These are phyloP conservation scores for Colletotrichum godetiae DNA, from an alignment of 2,329 filamentous ascomycete species.

Conservation along the genomic window DNA sequence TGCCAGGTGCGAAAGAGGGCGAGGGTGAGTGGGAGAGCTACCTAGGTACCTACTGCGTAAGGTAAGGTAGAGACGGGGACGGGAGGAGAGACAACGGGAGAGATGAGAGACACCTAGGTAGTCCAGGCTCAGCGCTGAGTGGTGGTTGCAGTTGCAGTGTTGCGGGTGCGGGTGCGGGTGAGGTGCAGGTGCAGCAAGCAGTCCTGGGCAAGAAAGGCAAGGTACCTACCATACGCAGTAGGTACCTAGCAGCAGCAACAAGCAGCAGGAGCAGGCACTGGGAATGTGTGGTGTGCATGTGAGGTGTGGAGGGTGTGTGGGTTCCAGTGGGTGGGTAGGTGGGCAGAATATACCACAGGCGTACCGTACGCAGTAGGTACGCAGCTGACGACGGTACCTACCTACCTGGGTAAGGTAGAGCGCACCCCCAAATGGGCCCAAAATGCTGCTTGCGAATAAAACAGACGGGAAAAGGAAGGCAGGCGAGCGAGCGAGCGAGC, in stretches of 20 bases:
- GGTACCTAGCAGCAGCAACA: too few relatives aligned
- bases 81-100: background rate
- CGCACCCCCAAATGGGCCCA: background rate
- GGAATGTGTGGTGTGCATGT: constrained; percentile 19
- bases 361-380: background rate
- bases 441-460: background rate
- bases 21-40: background rate
- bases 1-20: background rate
- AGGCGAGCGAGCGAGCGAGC: too few relatives aligned
- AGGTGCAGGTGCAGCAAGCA: background rate
- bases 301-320: background rate
- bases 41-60: too few relatives aligned
- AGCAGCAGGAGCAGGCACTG: background rate
- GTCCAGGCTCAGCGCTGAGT: background rate
- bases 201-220: too few relatives aligned
- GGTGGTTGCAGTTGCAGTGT: background rate
- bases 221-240: too few relatives aligned
- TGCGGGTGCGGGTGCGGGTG: background rate
- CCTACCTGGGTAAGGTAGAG: too few relatives aligned
- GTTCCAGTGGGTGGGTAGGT: background rate
- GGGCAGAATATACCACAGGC: background rate
- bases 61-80: too few relatives aligned
- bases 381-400: too few relatives aligned
- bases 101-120: background rate
- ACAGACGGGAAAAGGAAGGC: background rate